Evolutionary conservation across 176 grass and related monocot species (phyloP).

Genomic region (Themeda triandra): DNA sequence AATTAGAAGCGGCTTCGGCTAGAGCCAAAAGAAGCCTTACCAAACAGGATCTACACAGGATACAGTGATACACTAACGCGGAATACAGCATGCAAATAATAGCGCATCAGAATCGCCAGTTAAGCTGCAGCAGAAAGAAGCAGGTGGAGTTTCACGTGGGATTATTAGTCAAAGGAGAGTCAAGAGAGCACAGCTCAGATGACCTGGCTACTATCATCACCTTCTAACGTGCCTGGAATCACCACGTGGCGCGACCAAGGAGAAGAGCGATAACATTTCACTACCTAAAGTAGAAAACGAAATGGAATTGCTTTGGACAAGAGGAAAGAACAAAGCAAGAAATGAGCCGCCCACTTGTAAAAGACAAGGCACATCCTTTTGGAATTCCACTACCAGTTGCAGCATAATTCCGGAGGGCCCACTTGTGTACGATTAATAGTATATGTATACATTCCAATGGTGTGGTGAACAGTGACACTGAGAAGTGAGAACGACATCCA

Average conservation of each 20-base stretch:
- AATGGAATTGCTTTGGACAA: slow-evolving; percentile 36
- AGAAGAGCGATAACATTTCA: not conserved
- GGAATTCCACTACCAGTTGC: slow-evolving; percentile 28
- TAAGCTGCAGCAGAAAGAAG: not conserved
- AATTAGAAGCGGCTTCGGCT: not conserved
- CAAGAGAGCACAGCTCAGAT: slow-evolving; percentile 6
- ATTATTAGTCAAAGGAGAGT: slow-evolving; percentile 12
- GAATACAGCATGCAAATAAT: not conserved
- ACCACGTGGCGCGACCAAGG: slow-evolving; percentile 3
- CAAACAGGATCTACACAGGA: not conserved
- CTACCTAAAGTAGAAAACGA: slow-evolving; percentile 24
- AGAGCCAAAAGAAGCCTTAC: not conserved
- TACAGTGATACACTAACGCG: not conserved
- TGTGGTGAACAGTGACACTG: not conserved
- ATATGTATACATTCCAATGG: slow-evolving; percentile 12
- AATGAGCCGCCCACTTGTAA: slow-evolving; percentile 23
- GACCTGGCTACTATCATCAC: slow-evolving; percentile 6
- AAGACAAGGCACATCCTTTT: slow-evolving; percentile 14
- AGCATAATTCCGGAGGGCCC: slow-evolving; percentile 30
- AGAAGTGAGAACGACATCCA: slow-evolving; percentile 34
- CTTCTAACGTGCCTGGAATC: slow-evolving; percentile 2
- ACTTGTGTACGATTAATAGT: not conserved
- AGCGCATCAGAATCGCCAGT: not conserved
- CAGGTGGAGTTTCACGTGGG: not conserved
- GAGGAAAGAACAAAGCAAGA: slow-evolving; percentile 47